Evolutionary conservation across 345 rosid genomes (phyloP).

Genomic region (Salix brachista): DNA sequence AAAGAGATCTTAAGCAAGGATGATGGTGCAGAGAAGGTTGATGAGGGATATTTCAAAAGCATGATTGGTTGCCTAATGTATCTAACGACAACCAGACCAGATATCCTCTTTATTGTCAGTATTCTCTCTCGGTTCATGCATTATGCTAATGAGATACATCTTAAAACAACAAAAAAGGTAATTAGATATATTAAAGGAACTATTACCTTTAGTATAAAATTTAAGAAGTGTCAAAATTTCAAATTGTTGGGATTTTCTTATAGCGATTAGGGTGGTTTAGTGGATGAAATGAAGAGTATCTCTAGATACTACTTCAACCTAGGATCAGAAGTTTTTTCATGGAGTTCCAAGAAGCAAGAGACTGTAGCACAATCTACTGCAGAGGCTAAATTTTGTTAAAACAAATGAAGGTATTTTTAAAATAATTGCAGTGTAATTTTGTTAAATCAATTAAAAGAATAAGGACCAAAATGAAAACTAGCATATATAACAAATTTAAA

Average conservation of each 20-base stretch:
- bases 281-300: background rate
- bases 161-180: background rate
- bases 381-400: background rate
- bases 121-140: background rate
- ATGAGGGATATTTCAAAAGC: background rate
- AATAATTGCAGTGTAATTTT: too few relatives aligned
- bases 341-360: background rate
- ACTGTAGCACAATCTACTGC: rapidly evolving
- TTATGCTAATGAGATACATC: background rate
- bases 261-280: background rate
- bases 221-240: background rate
- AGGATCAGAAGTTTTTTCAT: background rate
- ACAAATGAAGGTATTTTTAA: too few relatives aligned
- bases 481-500: too few relatives aligned
- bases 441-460: too few relatives aligned
- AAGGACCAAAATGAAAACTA: too few relatives aligned
- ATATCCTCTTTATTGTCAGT: background rate
- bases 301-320: background rate
- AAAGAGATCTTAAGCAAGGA: background rate
- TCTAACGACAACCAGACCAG: background rate
- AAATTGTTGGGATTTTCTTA: background rate
- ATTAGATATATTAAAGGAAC: background rate
- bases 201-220: too few relatives aligned
- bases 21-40: background rate
- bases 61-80: background rate